Conservation (phyloP, 176 grass and related monocot species). For the Cymbopogon citratus region DNA sequence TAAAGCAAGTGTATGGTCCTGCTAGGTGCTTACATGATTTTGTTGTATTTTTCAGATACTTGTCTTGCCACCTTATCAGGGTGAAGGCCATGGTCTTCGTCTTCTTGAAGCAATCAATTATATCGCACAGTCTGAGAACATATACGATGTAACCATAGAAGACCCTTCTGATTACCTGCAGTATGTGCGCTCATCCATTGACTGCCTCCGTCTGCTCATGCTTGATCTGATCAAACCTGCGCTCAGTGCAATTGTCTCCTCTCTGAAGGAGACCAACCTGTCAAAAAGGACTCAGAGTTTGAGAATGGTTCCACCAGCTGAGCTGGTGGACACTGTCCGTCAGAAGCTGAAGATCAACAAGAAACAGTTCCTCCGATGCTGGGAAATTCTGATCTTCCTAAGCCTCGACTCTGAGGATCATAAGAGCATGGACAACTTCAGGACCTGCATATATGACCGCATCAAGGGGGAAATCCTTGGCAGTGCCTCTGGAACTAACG, state of each 20-base stretch:
- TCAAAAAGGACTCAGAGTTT: constrained; percentile 49
- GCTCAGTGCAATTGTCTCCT: constrained; percentile 35
- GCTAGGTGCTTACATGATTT: background rate
- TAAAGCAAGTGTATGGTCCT: background rate
- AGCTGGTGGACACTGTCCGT: constrained; percentile 43
- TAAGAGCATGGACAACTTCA: constrained; percentile 73
- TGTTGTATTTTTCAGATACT: constrained; percentile 58
- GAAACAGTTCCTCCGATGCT: constrained; percentile 77
- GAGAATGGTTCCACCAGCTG: constrained; percentile 40
- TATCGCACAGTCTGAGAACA: constrained; percentile 64
- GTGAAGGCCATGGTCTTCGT: constrained; percentile 65
- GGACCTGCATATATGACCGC: constrained; percentile 63
- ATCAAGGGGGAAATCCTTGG: constrained; percentile 61
- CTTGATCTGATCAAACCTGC: constrained; percentile 59
- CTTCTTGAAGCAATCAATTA: constrained; percentile 81
- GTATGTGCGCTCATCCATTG: constrained; percentile 69
- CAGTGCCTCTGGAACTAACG: constrained; percentile 29
- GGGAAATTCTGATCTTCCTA: constrained; percentile 83
- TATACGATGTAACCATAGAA: constrained; percentile 79
- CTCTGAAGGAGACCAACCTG: constrained; percentile 61
- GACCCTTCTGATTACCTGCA: constrained; percentile 92
- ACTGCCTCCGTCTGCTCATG: constrained; percentile 57
- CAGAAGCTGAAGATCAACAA: constrained; percentile 82
- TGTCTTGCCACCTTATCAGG: constrained; percentile 79
- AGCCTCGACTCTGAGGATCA: constrained; percentile 47